These are phyloP conservation scores for Lecanicillium sp. DNA, from an alignment of 2,329 filamentous ascomycete species.

Conservation along the genomic window DNA sequence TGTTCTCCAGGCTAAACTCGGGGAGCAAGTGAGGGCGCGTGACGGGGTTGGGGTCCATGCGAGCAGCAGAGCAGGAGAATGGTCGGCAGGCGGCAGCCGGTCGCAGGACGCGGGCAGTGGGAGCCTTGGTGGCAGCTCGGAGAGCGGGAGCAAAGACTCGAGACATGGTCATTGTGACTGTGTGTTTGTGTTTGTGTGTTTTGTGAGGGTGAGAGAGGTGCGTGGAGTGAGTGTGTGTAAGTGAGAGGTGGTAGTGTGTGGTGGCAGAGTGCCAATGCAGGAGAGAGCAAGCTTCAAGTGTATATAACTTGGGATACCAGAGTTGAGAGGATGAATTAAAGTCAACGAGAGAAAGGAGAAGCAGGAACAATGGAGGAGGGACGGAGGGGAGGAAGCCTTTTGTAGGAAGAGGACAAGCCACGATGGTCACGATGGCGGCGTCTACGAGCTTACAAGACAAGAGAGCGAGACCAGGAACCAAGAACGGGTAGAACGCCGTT, in stretches of 20 bases:
- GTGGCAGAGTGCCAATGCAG: conserved; percentile 1
- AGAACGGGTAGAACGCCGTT: too few species aligned
- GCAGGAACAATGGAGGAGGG: not conserved
- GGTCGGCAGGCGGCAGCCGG: conserved; percentile 12
- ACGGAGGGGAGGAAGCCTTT: too few species aligned
- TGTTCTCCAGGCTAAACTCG: conserved; percentile 68
- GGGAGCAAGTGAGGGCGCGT: conserved; percentile 37
- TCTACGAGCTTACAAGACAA: too few species aligned
- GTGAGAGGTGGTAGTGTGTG: not conserved
- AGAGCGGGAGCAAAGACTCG: conserved; percentile 14
- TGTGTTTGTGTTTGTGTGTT: not conserved
- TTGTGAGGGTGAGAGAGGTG: not conserved
- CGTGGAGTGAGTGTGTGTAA: not conserved
- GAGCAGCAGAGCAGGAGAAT: conserved; percentile 14
- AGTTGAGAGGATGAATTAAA: not conserved
- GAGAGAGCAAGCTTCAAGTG: not conserved
- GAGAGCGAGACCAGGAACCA: too few species aligned
- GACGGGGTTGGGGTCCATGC: conserved; percentile 13
- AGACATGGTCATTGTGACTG: conserved; percentile 19
- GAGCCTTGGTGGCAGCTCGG: conserved; percentile 10
- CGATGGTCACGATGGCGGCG: too few species aligned
- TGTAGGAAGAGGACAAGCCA: too few species aligned
- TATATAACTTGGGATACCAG: not conserved
- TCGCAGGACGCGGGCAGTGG: conserved; percentile 4
- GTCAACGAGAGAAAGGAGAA: conserved; percentile 1